Base-by-base conservation (phyloP, 2,329 filamentous ascomycete species). In the Pseudocercospora fuligena region DNA sequence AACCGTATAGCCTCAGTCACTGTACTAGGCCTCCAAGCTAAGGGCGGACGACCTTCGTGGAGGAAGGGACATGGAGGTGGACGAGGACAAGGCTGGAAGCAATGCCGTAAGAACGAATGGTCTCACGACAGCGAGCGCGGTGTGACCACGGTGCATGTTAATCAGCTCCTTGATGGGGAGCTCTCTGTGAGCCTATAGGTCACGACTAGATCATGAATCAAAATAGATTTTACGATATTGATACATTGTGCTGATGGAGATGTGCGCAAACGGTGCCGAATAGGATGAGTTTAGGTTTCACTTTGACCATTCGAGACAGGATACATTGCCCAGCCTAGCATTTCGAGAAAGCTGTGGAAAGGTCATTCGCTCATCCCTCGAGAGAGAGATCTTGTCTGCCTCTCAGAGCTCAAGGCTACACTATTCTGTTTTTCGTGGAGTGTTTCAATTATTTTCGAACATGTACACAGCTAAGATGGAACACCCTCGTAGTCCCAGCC, bases 401-500 rank as follows among this genome's bases (percentile, higher is more conserved):
- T 36, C 33, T 36, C 11, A 36, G 19, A 16, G 14, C 40, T 43
- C 16, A 43, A 19, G 3, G 5, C 19, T 7, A 8, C 16, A 43
- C 2, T 43, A 8, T 43, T 6, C 12, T 40, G 36, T 4, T 3
- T 14, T 40, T 40, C 14, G 14, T 40, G 14, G 11, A 6, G 16
- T 33, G 7, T 31, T 31, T 8, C 3, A 36, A 14, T 12, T 36
- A 8, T 36, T 3, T 36, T 36, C 33, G 23, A 53, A 31, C 11
- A n/a, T 5, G 3, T 31, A n/a, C 8, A n/a, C 25, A 31, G 46
- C 72, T 64, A 77, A 36, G 72, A 74, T 21, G 89, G 89, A 60
- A 91, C 88, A 16, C 89, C 89, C 74, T 91, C 89, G 79, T 91
- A 90, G 72, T 90, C 87, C 84, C 87, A 89, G 1, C 87, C 87